Evolutionary conservation across 2,329 filamentous ascomycete genomes (phyloP), one percentile per base, ranked within the genome.

Genomic region (Xylaria sp.): DNA sequence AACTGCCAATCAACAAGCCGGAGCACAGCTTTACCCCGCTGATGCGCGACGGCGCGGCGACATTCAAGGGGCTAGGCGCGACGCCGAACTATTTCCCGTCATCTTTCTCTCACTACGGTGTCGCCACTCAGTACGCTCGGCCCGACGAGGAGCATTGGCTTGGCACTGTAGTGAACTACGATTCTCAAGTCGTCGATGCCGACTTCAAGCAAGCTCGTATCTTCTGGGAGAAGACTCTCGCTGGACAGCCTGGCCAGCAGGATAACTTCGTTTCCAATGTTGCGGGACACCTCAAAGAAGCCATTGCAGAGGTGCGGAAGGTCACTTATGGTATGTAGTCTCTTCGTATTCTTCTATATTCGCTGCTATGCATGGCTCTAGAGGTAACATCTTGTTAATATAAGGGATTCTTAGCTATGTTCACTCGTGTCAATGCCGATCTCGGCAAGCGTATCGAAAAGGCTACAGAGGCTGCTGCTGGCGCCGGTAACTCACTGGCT

Each of bases 181-280:
- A 82, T 65, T 82, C 85, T 70, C 79, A 79, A 5, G 81, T 83
- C 28, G 78, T 86, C 38, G 81, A 78, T 1, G 81, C 83, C 33
- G 86, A 88, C 74, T 88, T 83, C 20, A 31, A 44, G 15, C 74
- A 72, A 65, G 65, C 71, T 3, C 79, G 77, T 51, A 79, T 76
- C 6, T 79, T 87, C 28, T 88, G 85, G 85, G 74, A 82, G 59
- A 80, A 84, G 26, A 77, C 83, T 1, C 78, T 79, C 42, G 80
- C 81, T 2, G 44, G 2, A 3, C 56, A 69, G 4, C 71, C 78
- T 4, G 88, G 86, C 2, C 88, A 90, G 76, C 88, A 90, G 78
- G 83, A 87, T 2, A 86, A 88, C 75, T 88, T 89, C 65, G 80
- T 91, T 33, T 77, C 81, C 65, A 91, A 90, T 69, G 82, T 91